Evolutionary conservation across 164 flowering plant species (phyloP).

Genomic region (Vitis vinifera): ASM3070453v1 NC_081806.1:6398001-6398500

Average conservation of each 20-base stretch:
- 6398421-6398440: too few relatives aligned
- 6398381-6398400: neutral
- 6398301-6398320: neutral
- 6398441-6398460: neutral
- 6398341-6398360: neutral
- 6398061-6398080: slow-evolving; percentile 75
- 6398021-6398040: slow-evolving; percentile 59
- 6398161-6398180: slow-evolving; percentile 38
- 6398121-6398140: neutral
- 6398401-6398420: neutral
- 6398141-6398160: neutral
- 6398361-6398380: neutral
- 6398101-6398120: slow-evolving; percentile 3
- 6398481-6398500: neutral
- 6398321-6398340: neutral
- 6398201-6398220: slow-evolving; percentile 26
- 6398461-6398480: neutral
- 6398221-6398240: slow-evolving; percentile 25
- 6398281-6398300: slow-evolving; percentile 53
- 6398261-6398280: slow-evolving; percentile 36
- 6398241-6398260: slow-evolving; percentile 39
- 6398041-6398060: slow-evolving; percentile 54
- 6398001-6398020: slow-evolving; percentile 53
- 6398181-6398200: slow-evolving; percentile 30
- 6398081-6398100: slow-evolving; percentile 59